Conservation (phyloP, 345 rosid genomes). For the Arabidopsis arenosa region DNA sequence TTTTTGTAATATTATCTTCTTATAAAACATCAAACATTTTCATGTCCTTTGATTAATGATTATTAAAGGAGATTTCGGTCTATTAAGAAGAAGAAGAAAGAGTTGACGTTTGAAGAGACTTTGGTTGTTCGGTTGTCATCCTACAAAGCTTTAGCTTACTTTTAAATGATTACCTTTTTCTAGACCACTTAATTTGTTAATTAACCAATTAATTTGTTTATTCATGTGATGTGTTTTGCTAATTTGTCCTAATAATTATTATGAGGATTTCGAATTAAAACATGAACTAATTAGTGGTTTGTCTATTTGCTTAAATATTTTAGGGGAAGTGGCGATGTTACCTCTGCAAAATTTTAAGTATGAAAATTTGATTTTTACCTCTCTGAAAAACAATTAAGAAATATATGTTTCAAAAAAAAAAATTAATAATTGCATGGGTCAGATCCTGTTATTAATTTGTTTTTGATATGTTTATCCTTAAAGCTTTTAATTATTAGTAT, state of each 20-base stretch:
- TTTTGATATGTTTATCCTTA: conserved; percentile 10
- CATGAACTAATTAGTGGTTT: neutral
- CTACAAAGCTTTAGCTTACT: conserved; percentile 22
- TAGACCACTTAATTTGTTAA: conserved; percentile 21
- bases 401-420: no score
- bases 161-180: conserved; percentile 19
- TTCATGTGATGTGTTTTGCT: conserved; percentile 37
- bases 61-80: conserved; percentile 12
- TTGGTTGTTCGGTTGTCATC: conserved; percentile 40
- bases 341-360: no score
- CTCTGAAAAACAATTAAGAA: no score
- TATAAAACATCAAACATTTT: neutral
- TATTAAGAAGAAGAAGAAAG: conserved; percentile 16
- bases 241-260: neutral
- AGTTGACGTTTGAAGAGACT: conserved; percentile 44
- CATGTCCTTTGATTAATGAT: neutral
- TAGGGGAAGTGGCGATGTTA: no score
- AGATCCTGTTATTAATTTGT: neutral
- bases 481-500: neutral
- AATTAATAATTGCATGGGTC: neutral
- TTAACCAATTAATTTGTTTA: conserved; percentile 9
- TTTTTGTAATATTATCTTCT: conserved; percentile 34
- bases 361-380: no score
- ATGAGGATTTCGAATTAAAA: neutral
- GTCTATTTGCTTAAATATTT: no score